Base-by-base conservation (phyloP, 495 filamentous ascomycete genomes). In the Penicillium egyptiacum region DNA sequence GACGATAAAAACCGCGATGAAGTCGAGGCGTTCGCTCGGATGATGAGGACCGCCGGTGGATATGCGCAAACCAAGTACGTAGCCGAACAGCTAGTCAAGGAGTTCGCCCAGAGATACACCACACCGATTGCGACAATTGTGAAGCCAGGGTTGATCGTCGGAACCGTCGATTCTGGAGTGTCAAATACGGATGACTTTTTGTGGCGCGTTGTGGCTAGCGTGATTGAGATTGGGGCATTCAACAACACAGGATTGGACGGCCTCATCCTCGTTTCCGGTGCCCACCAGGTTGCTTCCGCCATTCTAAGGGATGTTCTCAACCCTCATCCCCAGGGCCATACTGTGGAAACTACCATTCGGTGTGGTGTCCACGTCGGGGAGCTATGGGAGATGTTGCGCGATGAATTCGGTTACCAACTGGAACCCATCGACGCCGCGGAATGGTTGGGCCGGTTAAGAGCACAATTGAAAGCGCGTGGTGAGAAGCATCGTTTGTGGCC, bases 21-120 rank as follows among this genome's bases (percentile, higher is more conserved):
- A 43, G 31, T 33, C 16, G 10, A 20, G 26, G 40, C 40, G 20
- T 45, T 26, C 20, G 22, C 42, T 7, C 20, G 14, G 42, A 26
- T 11, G 19, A 35, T 31, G 20, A 45, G 33, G 1, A 37, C 42
- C 14, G 42, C 57, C 5, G 61, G 22, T 28, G 70, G 67, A 22
- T 73, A 73, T 52, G 50, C 41, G 14, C 65, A 69, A 31, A 63
- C 62, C 22, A 72, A 73, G 47, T 58, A 63, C 23, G 54, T 72
- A 4, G 53, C 70, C 9, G 70, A 73, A 30, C 9, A 43, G 10
- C 2, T 69, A 14, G 66, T 71, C 7, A 37, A 47, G 40, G 42
- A 58, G 19, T 55, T 51, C 41, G 37, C 51, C 20, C 26, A n/a
- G n/a, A 20, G 30, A 35, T 45, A 45, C 42, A 45, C 20, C 19